Base-by-base conservation (phyloP, 768 basidiomycete species). In the Xanthoconium stramineum region DNA sequence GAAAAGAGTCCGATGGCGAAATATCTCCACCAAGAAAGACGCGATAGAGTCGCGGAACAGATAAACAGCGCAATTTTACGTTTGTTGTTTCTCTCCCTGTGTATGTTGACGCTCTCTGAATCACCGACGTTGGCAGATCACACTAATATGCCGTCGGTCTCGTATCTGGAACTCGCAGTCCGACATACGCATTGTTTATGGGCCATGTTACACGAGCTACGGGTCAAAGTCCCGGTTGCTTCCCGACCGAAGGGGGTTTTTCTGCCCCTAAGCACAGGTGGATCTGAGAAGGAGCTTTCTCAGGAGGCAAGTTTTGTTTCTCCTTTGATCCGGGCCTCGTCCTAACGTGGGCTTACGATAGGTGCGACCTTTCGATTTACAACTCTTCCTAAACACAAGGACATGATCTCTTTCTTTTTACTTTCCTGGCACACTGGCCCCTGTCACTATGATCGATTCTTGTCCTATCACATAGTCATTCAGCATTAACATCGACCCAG, bases 11-110 rank as follows among this genome's bases (percentile, higher is more conserved):
- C 88, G 0, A 78, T 94, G 64, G 76, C 81, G 15, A 84, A 80
- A 53, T 98, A 95, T 71, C 71, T 97, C 57, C 80, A 81, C 37
- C 85, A 88, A 69, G 83, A 83, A 50, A 77, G 94, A 65, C 81
- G 94, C 56, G 87, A 90, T 60, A 83, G 82, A 6, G 81, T 97
- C 20, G 94, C 94, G 6, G 89, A 92, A 55, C 90, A 94, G 72
- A 85, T 98, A 40, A 89, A 95, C 61, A 79, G 83, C 43, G 94
- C 94, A 15, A 89, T 97, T 46, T 72, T 97, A 13, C 76, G 94
- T 94, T 63, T 68, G 91, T 78, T 2, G 3, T 36, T 51, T 53
- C 3, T 9, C 38, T 2, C 13, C 6, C 5, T 1, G 37, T 55
- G 19, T 10, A 20, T 20, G 8, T 52, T 15, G 32, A 47, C 8